Evolutionary conservation across 208 protist species (phyloP), one percentile per base, ranked within the genome.

Genomic region (Leishmania tropica): DNA sequence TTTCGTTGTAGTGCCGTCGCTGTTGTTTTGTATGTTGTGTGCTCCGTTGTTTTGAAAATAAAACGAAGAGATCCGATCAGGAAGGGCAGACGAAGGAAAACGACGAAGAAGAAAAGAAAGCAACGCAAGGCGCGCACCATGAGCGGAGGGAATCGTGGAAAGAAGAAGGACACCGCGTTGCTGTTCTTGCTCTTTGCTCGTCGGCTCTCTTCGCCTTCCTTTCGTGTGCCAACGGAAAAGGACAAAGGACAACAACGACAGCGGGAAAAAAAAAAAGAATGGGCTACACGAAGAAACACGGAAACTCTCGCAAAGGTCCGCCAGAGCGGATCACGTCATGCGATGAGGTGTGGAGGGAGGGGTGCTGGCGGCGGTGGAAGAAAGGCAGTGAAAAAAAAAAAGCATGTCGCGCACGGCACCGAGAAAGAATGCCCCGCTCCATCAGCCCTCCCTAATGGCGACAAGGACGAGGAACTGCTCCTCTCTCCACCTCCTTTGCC

Each of bases 131-230:
- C 45, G 45, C 8, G 45, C 45, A 28, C 21, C 54, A 7, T 28
- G n/a, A 58, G 54, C 5, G 5, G 54, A 58, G 54, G 24, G 54
- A 6, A 28, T 58, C 31, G 54, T 10, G 54, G 5, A 10, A 8
- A 58, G 24, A 58, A 28, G 54, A 15, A 24, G 54, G 45, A 8
- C 45, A 11, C 11, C 45, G 45, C 1, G 45, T 48, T 48, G 45
- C 45, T 48, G 45, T 73, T 78, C 68, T 74, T 64, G 58, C 17
- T 53, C 75, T 31, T 45, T 58, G 28, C 31, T 76, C 28, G 31
- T 19, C 19, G 5, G n/a, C 67, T 24, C 8, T 24, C 73, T 73
- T 67, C 78, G 78, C 76, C 21, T 78, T 48, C 56, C 81, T 78
- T 51, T 84, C 74, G 10, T 77, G 58, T 37, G 24, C 31, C 79